Conservation (phyloP, 2,329 filamentous ascomycete genomes). For the Seiridium unicorne region DNA sequence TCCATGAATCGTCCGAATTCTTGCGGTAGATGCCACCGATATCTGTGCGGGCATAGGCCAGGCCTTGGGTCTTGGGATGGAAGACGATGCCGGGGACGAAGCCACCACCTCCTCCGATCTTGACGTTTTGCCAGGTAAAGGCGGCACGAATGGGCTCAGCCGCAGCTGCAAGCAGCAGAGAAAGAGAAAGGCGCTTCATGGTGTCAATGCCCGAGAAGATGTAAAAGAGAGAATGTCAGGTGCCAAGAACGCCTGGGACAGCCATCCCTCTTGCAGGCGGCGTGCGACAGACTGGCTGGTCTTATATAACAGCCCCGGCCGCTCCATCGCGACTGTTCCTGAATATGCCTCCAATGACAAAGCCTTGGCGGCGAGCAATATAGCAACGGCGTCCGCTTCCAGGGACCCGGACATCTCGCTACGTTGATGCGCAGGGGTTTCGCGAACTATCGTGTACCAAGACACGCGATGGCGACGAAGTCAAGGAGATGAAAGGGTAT, state of each 20-base stretch:
- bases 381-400: background rate
- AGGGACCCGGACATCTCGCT: background rate
- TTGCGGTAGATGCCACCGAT: constrained; percentile 57
- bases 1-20: constrained; percentile 57
- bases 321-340: background rate
- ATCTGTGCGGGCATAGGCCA: constrained; percentile 56
- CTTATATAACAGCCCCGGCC: background rate
- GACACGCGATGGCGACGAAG: background rate
- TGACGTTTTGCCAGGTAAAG: constrained; percentile 46
- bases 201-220: background rate
- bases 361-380: background rate
- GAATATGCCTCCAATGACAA: constrained; percentile 5
- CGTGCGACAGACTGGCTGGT: background rate
- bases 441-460: background rate
- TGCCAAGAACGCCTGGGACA: background rate
- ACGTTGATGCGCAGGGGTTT: background rate
- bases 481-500: background rate
- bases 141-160: constrained; percentile 28
- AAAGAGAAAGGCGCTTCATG: constrained; percentile 6
- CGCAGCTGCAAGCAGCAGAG: constrained; percentile 13
- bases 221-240: background rate
- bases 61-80: constrained; percentile 47
- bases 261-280: background rate
- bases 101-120: constrained; percentile 55
- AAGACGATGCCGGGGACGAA: constrained; percentile 58